phyloP scores from a whole-genome alignment of 192 early-diverging fungal species.

The Pilobolus umbonatus region DNA sequence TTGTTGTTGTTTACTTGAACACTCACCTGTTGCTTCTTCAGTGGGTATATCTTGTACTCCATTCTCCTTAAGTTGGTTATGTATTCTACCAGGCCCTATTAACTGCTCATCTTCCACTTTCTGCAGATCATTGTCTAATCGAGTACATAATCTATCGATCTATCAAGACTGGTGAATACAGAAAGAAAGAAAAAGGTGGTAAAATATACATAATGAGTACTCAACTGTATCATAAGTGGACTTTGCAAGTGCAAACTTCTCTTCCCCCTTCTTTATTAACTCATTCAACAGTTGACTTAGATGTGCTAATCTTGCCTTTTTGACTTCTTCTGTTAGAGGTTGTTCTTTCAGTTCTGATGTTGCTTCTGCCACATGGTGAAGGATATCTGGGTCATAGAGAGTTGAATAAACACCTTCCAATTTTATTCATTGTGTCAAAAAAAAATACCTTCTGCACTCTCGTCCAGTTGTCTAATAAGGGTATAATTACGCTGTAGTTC shows the following conservation, averaged over 20 bases:
- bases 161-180: conserved; percentile 30
- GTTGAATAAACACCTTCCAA: background rate
- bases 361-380: conserved; percentile 55
- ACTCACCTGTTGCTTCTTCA: conserved; percentile 30
- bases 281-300: conserved; percentile 62
- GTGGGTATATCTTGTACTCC: conserved; percentile 17
- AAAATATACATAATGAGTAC: background rate
- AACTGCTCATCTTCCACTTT: conserved; percentile 91
- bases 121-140: conserved; percentile 87
- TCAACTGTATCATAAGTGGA: conserved; percentile 88
- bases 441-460: conserved; percentile 51
- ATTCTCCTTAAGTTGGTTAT: conserved; percentile 4
- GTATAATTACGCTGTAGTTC: conserved; percentile 83
- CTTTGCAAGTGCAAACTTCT: conserved; percentile 91
- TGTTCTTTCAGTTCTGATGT: conserved; percentile 57
- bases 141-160: conserved; percentile 85
- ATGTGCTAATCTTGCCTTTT: conserved; percentile 42
- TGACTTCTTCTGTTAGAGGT: conserved; percentile 43
- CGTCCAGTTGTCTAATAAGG: conserved; percentile 86
- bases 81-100: conserved; percentile 48
- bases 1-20: conserved; percentile 11
- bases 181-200: background rate
- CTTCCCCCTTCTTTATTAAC: conserved; percentile 80
- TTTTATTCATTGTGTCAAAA: background rate
- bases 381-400: conserved; percentile 45